phyloP scores from a whole-genome alignment of 1,139 yeast species.

The Eremothecium gossypii region DNA sequence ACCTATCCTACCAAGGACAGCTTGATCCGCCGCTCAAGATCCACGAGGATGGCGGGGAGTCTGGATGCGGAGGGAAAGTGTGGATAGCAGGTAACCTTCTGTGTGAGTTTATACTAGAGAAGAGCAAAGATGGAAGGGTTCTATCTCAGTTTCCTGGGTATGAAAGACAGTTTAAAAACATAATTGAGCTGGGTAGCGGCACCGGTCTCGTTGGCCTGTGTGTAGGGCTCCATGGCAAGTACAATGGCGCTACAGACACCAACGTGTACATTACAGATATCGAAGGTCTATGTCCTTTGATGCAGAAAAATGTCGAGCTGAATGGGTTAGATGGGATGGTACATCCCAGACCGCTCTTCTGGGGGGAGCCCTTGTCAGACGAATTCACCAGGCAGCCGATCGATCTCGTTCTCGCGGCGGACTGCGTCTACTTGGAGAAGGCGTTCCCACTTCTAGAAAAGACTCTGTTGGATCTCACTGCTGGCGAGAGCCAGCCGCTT shows the following conservation, averaged over 20 bases:
- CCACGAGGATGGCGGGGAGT: constrained; percentile 46
- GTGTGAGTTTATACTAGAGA: constrained; percentile 35
- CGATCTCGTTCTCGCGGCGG: constrained; percentile 46
- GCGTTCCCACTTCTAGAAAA: constrained; percentile 44
- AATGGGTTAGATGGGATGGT: constrained; percentile 34
- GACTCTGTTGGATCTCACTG: constrained; percentile 39
- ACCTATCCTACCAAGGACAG: constrained; percentile 36
- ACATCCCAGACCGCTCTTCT: constrained; percentile 36
- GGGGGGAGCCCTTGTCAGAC: constrained; percentile 40
- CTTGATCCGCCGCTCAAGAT: constrained; percentile 34
- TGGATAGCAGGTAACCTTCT: constrained; percentile 52
- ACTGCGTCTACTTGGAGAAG: constrained; percentile 45
- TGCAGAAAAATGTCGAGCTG: constrained; percentile 36
- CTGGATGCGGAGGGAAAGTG: constrained; percentile 52
- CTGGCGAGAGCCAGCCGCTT: constrained; percentile 29
- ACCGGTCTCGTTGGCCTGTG: constrained; percentile 44
- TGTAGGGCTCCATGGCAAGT: constrained; percentile 19
- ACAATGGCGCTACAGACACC: constrained; percentile 20
- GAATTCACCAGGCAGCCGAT: constrained; percentile 21
- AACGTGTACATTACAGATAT: constrained; percentile 38
- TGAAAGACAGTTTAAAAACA: constrained; percentile 21
- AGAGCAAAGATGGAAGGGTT: constrained; percentile 7
- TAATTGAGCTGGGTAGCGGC: constrained; percentile 47
- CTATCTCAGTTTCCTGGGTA: constrained; percentile 9
- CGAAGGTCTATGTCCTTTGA: constrained; percentile 36